These are phyloP conservation scores for Talaromyces albobiverticillius DNA, from an alignment of 2,329 filamentous ascomycete species.

Conservation along the genomic window DNA sequence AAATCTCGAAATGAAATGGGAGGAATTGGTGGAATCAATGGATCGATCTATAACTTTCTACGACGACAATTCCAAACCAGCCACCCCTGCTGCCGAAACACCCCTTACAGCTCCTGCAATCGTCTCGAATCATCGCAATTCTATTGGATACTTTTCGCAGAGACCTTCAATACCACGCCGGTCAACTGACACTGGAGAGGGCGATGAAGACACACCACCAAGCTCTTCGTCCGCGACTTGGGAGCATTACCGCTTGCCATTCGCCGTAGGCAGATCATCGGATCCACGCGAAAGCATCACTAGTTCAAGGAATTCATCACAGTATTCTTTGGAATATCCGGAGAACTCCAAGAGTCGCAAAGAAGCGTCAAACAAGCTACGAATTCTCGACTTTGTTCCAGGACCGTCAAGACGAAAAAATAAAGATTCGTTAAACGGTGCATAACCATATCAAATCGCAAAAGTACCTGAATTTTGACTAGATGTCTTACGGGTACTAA, in stretches of 20 bases:
- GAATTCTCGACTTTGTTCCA: slow-evolving; percentile 45
- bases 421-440: slow-evolving; percentile 29
- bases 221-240: slow-evolving; percentile 43
- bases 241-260: slow-evolving; percentile 42
- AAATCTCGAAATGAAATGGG: slow-evolving; percentile 47
- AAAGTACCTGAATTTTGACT: background rate
- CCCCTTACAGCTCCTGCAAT: slow-evolving; percentile 27
- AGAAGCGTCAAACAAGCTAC: slow-evolving; percentile 40
- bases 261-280: slow-evolving; percentile 22
- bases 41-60: slow-evolving; percentile 42
- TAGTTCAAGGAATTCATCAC: slow-evolving; percentile 45
- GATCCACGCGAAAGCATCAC: slow-evolving; percentile 12
- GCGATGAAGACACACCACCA: slow-evolving; percentile 45
- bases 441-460: background rate
- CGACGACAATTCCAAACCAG: slow-evolving; percentile 38
- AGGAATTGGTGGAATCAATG: slow-evolving; percentile 49
- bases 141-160: slow-evolving; percentile 39
- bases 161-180: slow-evolving; percentile 37
- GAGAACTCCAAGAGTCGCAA: slow-evolving; percentile 36
- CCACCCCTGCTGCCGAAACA: slow-evolving; percentile 35
- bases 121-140: slow-evolving; percentile 37
- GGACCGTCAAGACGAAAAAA: slow-evolving; percentile 39
- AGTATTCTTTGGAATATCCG: slow-evolving; percentile 41
- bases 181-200: slow-evolving; percentile 38
- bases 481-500: background rate